Conservation (phyloP, 1,284 basidiomycete species). For the Ustilago vetiveriae region DNA sequence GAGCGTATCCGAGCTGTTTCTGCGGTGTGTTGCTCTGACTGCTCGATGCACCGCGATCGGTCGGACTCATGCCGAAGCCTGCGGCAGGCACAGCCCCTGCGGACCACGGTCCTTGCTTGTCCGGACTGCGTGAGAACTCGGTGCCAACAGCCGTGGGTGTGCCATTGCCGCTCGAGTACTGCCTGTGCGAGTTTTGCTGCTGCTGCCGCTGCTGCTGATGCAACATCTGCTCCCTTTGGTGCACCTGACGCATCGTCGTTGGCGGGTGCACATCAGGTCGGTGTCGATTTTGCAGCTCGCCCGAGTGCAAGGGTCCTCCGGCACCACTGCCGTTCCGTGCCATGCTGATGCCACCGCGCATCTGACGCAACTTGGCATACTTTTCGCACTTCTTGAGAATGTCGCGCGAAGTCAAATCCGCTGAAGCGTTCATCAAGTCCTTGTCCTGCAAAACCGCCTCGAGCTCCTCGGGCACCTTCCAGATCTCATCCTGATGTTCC, state of each 20-base stretch:
- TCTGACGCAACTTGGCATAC: slow-evolving; percentile 49
- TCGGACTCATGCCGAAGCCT: slow-evolving; percentile 15
- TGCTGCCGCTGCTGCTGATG: slow-evolving; percentile 27
- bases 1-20: slow-evolving; percentile 12
- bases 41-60: slow-evolving; percentile 9
- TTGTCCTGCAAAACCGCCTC: slow-evolving; percentile 62
- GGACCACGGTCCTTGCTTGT: slow-evolving; percentile 28
- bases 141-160: slow-evolving; percentile 12
- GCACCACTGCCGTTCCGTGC: slow-evolving; percentile 30
- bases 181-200: slow-evolving; percentile 17
- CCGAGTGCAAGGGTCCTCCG: slow-evolving; percentile 32
- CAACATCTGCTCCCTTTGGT: slow-evolving; percentile 25
- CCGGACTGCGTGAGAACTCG: slow-evolving; percentile 39
- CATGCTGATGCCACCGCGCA: slow-evolving; percentile 20
- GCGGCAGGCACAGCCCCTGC: slow-evolving; percentile 18
- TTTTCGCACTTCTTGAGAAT: slow-evolving; percentile 63
- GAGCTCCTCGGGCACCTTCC: slow-evolving; percentile 62
- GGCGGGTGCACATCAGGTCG: slow-evolving; percentile 53
- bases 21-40: slow-evolving; percentile 22
- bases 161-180: slow-evolving; percentile 17
- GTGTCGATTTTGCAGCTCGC: slow-evolving; percentile 48
- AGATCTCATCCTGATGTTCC: slow-evolving; percentile 91
- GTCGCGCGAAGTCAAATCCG: slow-evolving; percentile 59
- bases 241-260: slow-evolving; percentile 53
- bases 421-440: slow-evolving; percentile 56